A percentile compares a stretch with the other conserved stretches of the same genome.
phyloP scores from a whole-genome alignment of 2,329 filamentous ascomycete genomes.

The Epichloe scottii region DNA sequence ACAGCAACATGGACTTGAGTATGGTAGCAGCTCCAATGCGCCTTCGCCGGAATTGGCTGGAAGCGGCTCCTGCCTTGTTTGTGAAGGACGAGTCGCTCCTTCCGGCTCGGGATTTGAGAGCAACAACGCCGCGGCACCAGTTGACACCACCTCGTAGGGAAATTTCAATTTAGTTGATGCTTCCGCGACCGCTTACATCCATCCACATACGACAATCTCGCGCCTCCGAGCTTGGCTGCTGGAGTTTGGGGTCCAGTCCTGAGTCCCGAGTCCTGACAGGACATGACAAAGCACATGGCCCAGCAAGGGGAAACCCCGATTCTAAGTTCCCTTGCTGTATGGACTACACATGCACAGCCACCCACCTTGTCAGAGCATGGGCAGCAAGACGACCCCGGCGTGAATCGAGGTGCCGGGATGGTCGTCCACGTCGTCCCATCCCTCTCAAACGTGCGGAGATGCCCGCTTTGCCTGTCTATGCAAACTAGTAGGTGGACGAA shows the following conservation, averaged over 20 bases:
- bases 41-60: not conserved
- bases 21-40: not conserved
- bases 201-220: not conserved
- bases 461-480: not conserved
- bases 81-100: not conserved
- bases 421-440: conserved; percentile 25
- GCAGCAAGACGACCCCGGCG: conserved; percentile 6
- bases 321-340: not conserved
- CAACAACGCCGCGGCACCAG: not conserved
- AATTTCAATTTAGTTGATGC: no score
- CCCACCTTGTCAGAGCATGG: not conserved
- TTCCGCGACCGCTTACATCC: not conserved
- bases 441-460: conserved; percentile 35
- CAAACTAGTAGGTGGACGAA: not conserved
- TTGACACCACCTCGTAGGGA: no score
- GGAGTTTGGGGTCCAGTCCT: not conserved
- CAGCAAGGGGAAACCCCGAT: not conserved
- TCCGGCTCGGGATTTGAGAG: not conserved
- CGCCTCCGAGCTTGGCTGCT: not conserved
- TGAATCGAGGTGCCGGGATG: conserved; percentile 8
- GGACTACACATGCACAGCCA: not conserved
- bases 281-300: not conserved
- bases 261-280: not conserved
- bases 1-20: not conserved
- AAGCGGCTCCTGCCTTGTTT: not conserved